These are phyloP conservation scores for Clathrospora elynae DNA, from an alignment of 2,329 filamentous ascomycete species.

Conservation along the genomic window DNA sequence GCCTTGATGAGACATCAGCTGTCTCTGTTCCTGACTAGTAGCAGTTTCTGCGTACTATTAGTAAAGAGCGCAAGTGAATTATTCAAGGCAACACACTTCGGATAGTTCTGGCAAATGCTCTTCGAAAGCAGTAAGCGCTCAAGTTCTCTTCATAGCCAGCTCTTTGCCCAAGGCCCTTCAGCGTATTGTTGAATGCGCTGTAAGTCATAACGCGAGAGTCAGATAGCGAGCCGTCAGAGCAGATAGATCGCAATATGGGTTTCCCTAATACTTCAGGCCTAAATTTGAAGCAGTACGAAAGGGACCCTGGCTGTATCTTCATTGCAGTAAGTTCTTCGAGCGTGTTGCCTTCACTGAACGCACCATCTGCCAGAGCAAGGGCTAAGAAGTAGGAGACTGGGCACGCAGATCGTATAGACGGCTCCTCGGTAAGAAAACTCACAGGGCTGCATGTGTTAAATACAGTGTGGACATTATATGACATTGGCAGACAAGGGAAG, in stretches of 20 bases:
- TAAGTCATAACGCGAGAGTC: constrained; percentile 5
- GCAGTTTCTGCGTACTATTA: background rate
- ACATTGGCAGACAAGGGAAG: background rate
- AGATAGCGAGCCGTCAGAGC: background rate
- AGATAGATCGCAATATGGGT: constrained; percentile 1
- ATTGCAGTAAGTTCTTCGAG: constrained; percentile 3
- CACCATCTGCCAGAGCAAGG: constrained; percentile 7
- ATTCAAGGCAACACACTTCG: constrained; percentile 1
- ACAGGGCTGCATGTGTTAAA: constrained; percentile 3
- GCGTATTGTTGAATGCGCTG: constrained; percentile 5
- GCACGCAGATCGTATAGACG: constrained; percentile 2
- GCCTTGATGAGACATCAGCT: background rate
- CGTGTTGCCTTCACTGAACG: constrained; percentile 1
- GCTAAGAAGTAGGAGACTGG: constrained; percentile 5
- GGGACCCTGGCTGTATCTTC: background rate
- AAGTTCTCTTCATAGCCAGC: constrained; percentile 9
- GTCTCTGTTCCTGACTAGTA: background rate
- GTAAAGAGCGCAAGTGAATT: background rate
- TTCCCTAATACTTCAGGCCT: background rate
- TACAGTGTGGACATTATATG: too few relatives aligned
- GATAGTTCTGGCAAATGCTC: constrained; percentile 5
- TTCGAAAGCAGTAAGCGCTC: constrained; percentile 11
- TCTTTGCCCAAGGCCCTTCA: constrained; percentile 6
- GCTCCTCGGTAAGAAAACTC: constrained; percentile 4
- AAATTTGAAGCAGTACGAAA: constrained; percentile 1